Evolutionary conservation across 2,329 filamentous ascomycete genomes (phyloP), one percentile per base, ranked within the genome.

Genomic region (Xylaria sp.): DNA sequence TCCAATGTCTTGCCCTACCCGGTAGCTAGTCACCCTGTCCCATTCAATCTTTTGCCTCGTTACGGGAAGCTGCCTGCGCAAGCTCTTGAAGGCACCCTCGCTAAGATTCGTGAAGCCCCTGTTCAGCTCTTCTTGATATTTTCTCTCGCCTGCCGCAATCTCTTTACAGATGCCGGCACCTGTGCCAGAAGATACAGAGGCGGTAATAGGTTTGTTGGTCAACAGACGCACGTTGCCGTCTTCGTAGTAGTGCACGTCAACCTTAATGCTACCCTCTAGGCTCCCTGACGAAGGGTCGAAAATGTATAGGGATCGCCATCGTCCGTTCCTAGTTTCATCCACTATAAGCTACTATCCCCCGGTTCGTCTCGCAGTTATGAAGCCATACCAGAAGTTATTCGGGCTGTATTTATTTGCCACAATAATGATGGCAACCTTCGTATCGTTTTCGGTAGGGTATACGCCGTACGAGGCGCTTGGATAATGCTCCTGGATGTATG

Each of bases 181-280:
- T 1, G 86, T 88, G 42, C 84, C 85, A 0, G 87, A 89, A 0
- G 89, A 81, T n/a, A 92, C 80, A 8, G 87, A 88, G 2, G 87
- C 79, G 0, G 85, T 85, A 12, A 95, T 79, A 11, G 91, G 84
- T 83, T 98, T 98, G 77, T 88, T 91, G n/a, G 96, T 98, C 71
- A 95, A 86, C 68, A 99, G 87, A 2, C 96, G 92, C 66, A 99
- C 96, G 78, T 99, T 99, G 70, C 96, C 96, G 79, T 99, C 97
- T 83, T 99, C 96, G 84, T 99, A 99, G 86, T 99, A 99, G 85
- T 99, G 96, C 60, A 99, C 95, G 75, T 98, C 94, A 62, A 98
- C 93, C 80, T 95, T 93, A 81, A 98, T 90, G 67, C 86, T 89
- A 75, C 96, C 96, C 45, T 90, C 89, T 51, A 98, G 83, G 56